These are phyloP conservation scores for Rosa hybrid DNA, from an alignment of 331 rosid genomes.

Conservation along the genomic window DNA sequence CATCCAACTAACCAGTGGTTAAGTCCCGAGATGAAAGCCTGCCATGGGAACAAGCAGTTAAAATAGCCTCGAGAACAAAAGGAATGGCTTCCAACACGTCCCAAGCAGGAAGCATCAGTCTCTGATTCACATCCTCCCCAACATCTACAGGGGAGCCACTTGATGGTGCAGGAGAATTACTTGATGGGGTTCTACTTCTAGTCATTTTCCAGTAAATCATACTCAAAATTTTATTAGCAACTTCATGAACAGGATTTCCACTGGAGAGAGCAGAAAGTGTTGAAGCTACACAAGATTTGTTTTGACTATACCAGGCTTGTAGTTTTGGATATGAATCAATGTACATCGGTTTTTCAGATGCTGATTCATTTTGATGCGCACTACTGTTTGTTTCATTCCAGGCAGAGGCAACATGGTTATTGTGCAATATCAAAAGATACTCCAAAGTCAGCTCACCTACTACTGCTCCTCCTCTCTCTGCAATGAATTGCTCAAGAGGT, in stretches of 20 bases:
- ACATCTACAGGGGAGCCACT: constrained; percentile 40
- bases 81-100: constrained; percentile 80
- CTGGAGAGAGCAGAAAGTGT: constrained; percentile 58
- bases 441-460: constrained; percentile 59
- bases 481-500: constrained; percentile 58
- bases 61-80: constrained; percentile 69
- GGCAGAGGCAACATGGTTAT: constrained; percentile 38
- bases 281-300: constrained; percentile 63
- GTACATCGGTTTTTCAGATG: constrained; percentile 41
- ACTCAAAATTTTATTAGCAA: constrained; percentile 59
- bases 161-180: constrained; percentile 45
- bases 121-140: constrained; percentile 56
- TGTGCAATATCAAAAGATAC: constrained; percentile 67
- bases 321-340: constrained; percentile 73
- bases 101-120: constrained; percentile 75
- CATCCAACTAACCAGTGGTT: constrained; percentile 64
- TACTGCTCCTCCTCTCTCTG: constrained; percentile 53
- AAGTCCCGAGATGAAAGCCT: constrained; percentile 75
- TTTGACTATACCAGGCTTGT: constrained; percentile 66
- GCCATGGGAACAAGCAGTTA: constrained; percentile 80
- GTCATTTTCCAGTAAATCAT: constrained; percentile 70
- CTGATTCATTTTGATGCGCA: constrained; percentile 33
- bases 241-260: constrained; percentile 64
- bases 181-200: constrained; percentile 44
- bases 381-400: constrained; percentile 41